Base-by-base conservation (phyloP, 2,329 filamentous ascomycete genomes). In the Fragosphaeria purpurea region DNA sequence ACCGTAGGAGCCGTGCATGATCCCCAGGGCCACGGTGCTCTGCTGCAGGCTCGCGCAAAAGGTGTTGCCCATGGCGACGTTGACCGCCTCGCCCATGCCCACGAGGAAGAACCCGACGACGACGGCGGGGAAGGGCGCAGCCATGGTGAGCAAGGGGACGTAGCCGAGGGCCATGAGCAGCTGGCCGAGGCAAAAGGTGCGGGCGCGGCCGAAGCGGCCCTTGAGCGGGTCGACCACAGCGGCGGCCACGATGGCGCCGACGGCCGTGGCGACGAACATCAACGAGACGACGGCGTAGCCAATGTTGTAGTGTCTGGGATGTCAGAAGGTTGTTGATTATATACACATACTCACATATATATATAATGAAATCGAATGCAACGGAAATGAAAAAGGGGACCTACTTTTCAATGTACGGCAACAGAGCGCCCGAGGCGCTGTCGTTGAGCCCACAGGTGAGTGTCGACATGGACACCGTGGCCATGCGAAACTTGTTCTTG, bases 251-350 rank as follows among this genome's bases (percentile, higher is more conserved):
- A 94, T 82, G 67, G 88, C 94, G 12, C 88, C 88, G 5, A 83
- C 56, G 0, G 88, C 86, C 58, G 86, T 86, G 43, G 83, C 79
- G 34, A 93, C 77, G 69, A 93, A 94, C 60, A 94, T 86, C 39
- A 91, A 70, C 2, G 88, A 91, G 3, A 93, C 85, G 7, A 88
- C 67, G 3, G 82, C 84, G 63, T 93, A 91, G 41, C 83, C 83
- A 50, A 93, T 87, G 52, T 73, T 57, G 61, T 91, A 94, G 59
- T 85, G 65, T 43, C 75, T 79, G 41, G 2, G 2, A 22, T 22
- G 22, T 22, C 22, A 22, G 22, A 22, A 22, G 22, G 22, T 22
- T 22, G 22, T 22, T 22, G 22, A 22, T 22, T 22, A 22, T 22
- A 22, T 22, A 22, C 3, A 22, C 3, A 22, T 22, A 2, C 22